These are phyloP conservation scores for Fusarium sp. DNA, from an alignment of 2,329 filamentous ascomycete genomes.

Conservation along the genomic window DNA sequence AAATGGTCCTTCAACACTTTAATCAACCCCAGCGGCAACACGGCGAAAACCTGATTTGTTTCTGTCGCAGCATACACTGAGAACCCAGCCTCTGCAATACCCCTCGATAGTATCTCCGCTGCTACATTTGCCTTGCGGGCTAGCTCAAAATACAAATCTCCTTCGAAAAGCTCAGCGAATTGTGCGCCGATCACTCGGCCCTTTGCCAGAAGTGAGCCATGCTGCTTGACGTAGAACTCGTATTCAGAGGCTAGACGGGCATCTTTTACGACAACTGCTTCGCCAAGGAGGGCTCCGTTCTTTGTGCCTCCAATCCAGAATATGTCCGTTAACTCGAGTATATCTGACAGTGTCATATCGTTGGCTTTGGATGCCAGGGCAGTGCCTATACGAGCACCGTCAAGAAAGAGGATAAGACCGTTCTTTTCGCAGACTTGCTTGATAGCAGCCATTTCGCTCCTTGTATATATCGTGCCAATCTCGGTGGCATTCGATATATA, in stretches of 20 bases:
- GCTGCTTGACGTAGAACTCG: constrained; percentile 65
- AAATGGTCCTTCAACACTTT: constrained; percentile 57
- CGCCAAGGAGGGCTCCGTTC: constrained; percentile 63
- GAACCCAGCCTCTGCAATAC: constrained; percentile 58
- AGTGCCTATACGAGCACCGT: constrained; percentile 60
- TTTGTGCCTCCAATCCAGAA: constrained; percentile 69
- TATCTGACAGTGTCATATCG: constrained; percentile 58
- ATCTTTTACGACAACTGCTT: constrained; percentile 63
- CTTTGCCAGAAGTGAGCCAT: constrained; percentile 63
- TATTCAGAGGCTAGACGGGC: constrained; percentile 58
- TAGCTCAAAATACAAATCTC: constrained; percentile 60
- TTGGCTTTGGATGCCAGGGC: constrained; percentile 58
- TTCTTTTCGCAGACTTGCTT: constrained; percentile 58
- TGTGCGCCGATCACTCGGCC: constrained; percentile 62
- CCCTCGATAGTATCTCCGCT: constrained; percentile 58
- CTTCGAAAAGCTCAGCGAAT: constrained; percentile 62
- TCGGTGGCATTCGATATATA: constrained; percentile 66
- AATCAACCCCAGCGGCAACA: constrained; percentile 56
- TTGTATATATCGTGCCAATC: constrained; percentile 62
- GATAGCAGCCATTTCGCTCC: constrained; percentile 56
- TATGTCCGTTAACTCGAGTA: constrained; percentile 62
- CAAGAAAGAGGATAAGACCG: constrained; percentile 59
- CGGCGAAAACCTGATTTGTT: constrained; percentile 65
- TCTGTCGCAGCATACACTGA: constrained; percentile 58
- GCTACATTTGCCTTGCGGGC: constrained; percentile 59